Conservation (phyloP, 2,329 filamentous ascomycete species). For the Fusarium fracticaudum region DNA sequence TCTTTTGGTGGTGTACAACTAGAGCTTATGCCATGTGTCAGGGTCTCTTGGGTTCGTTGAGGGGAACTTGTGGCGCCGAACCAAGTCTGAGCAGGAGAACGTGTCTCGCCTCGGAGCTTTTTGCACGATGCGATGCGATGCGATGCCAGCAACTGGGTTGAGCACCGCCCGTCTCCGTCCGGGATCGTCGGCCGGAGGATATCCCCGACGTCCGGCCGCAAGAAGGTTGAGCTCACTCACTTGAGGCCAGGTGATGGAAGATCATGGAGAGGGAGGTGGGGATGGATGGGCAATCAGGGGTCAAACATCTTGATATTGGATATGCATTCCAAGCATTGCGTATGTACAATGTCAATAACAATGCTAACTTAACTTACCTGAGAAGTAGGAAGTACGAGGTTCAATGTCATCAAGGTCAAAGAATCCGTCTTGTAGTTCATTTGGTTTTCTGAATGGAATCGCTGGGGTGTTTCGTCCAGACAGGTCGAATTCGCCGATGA, state of each 20-base stretch:
- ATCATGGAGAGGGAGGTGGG: conserved; percentile 15
- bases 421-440: conserved; percentile 23
- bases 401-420: conserved; percentile 24
- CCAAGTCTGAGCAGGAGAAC: conserved; percentile 3
- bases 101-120: conserved; percentile 31
- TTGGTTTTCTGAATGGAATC: conserved; percentile 14
- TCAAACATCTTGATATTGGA: conserved; percentile 5
- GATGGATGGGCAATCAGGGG: conserved; percentile 2
- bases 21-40: conserved; percentile 27
- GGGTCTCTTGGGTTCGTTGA: neutral
- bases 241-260: conserved; percentile 24
- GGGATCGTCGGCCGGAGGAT: conserved; percentile 1
- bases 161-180: neutral
- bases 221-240: conserved; percentile 12
- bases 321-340: conserved; percentile 21
- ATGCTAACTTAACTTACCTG: conserved; percentile 22
- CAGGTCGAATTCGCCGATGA: conserved; percentile 41
- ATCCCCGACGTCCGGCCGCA: neutral
- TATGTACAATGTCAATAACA: neutral
- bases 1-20: conserved; percentile 7
- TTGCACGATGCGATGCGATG: neutral
- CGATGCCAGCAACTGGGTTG: neutral
- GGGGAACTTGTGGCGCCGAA: conserved; percentile 23
- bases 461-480: conserved; percentile 46
- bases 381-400: conserved; percentile 16